These are phyloP conservation scores for Glonium stellatum DNA, from an alignment of 495 filamentous ascomycete species.

Conservation along the genomic window DNA sequence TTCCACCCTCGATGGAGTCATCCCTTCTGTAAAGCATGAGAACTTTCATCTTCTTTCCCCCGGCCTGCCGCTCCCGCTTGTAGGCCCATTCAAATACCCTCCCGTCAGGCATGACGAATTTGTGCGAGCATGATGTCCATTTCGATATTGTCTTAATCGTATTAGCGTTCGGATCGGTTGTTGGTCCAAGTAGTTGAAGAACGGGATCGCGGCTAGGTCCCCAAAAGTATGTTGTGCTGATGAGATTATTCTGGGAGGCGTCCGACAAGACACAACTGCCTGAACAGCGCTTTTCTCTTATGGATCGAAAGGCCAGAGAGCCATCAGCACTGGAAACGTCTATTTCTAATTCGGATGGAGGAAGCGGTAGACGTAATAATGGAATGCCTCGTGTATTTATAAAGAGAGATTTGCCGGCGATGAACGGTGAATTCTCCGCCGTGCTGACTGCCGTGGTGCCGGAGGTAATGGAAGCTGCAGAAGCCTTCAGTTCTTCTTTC, in stretches of 20 bases:
- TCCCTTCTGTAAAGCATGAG: conserved; percentile 32
- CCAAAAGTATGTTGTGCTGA: conserved; percentile 46
- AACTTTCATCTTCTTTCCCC: conserved; percentile 26
- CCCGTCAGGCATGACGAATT: conserved; percentile 37
- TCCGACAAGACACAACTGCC: conserved; percentile 38
- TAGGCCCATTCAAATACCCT: conserved; percentile 47
- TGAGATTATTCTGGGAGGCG: conserved; percentile 29
- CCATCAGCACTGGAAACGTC: conserved; percentile 39
- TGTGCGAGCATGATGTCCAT: conserved; percentile 37
- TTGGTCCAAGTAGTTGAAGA: conserved; percentile 27
- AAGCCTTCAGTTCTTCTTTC: conserved; percentile 13
- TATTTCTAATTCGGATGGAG: conserved; percentile 40
- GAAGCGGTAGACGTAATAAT: conserved; percentile 41
- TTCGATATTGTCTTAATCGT: conserved; percentile 32
- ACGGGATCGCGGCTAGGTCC: conserved; percentile 40
- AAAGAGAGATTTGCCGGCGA: conserved; percentile 36
- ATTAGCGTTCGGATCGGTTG: conserved; percentile 9
- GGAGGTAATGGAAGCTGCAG: conserved; percentile 16
- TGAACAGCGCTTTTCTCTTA: conserved; percentile 39
- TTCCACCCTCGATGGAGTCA: conserved; percentile 16
- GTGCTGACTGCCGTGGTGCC: conserved; percentile 10
- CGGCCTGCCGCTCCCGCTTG: conserved; percentile 33
- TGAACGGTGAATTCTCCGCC: conserved; percentile 26
- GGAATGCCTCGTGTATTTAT: conserved; percentile 44
- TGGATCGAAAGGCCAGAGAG: conserved; percentile 38